Evolutionary conservation across 148 eudicot genomes (phyloP).

Genomic region (Chenopodium suecicum): DNA sequence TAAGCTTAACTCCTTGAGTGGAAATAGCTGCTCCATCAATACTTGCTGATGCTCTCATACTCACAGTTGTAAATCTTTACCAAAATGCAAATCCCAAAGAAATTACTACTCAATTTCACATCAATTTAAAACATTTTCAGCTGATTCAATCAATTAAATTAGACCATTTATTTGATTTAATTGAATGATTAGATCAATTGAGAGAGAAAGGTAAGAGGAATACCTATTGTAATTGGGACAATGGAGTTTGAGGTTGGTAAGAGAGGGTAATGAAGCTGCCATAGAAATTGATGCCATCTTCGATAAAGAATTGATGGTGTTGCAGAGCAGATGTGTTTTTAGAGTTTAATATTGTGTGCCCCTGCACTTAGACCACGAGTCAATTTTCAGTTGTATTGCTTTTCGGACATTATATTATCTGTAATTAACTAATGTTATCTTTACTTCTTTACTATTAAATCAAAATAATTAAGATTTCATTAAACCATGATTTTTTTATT

Average conservation of each 20-base stretch:
- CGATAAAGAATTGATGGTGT: neutral
- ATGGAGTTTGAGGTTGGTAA: slow-evolving; percentile 33
- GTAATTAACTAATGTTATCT: too few species aligned
- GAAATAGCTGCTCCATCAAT: slow-evolving; percentile 32
- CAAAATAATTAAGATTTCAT: too few species aligned
- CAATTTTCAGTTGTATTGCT: neutral
- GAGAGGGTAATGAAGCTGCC: slow-evolving; percentile 25
- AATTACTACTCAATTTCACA: neutral
- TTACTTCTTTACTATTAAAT: too few species aligned
- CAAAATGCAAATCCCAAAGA: neutral
- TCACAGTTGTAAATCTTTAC: slow-evolving; percentile 37
- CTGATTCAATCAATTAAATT: neutral
- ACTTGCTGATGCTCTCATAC: slow-evolving; percentile 51
- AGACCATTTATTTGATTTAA: too few species aligned
- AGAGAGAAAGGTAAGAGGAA: neutral
- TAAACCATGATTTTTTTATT: too few species aligned
- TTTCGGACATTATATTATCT: too few species aligned
- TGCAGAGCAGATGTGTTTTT: neutral
- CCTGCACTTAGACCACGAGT: neutral
- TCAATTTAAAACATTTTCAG: neutral
- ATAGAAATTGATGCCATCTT: slow-evolving; percentile 32
- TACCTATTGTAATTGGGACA: slow-evolving; percentile 46
- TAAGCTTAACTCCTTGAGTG: slow-evolving; percentile 46
- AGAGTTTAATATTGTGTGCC: too few species aligned
- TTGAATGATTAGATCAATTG: neutral